Base-by-base conservation (phyloP, 495 filamentous ascomycete genomes). In the Penicillium paxilli region DNA sequence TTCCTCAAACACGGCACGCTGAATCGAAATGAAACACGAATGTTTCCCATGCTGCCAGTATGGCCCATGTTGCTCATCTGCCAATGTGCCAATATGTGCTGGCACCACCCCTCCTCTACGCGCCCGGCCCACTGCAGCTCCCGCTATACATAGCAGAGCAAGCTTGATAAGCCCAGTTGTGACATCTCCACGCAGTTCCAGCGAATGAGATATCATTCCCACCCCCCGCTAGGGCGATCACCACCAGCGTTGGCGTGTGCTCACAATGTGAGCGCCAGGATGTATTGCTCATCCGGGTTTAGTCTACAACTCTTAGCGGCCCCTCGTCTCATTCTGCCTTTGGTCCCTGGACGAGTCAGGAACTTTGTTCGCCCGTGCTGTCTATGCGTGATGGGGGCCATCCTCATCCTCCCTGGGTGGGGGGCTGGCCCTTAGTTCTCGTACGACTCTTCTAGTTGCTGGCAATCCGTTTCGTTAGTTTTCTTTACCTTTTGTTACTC, bases 111-210 rank as follows among this genome's bases (percentile, higher is more conserved):
- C 35, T 40, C 17, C 21, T 50, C 20, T 63, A 63, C 58, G 60
- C 60, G 60, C 60, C 57, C 57, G 51, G 46, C 46, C 50, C 26
- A 41, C 47, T 26, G 47, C 45, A 40, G 26, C 23, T 23, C 19
- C 12, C n/a, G 26, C 32, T 46, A 47, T 49, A 48, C 48, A 37
- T 46, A 37, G 47, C 41, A 47, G 42, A 9, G n/a, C n/a, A n/a
- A 47, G 54, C 49, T 59, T 38, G 22, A 47, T 64, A 57, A 59
- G 57, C 58, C 55, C 21, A 56, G 33, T 44, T 64, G 64, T 66
- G 64, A 66, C 50, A 52, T 50, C 61, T 59, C 64, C 61, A 57
- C 64, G 8, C 19, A 22, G 22, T 14, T 17, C 47, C 23, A 33
- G 55, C 64, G 46, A 67, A 67, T 65, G n/a, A 46, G 30, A 26